Evolutionary conservation across 1,284 basidiomycete species (phyloP), one percentile per base, ranked within the genome.

Genomic region (Pterulicium gracile): DNA sequence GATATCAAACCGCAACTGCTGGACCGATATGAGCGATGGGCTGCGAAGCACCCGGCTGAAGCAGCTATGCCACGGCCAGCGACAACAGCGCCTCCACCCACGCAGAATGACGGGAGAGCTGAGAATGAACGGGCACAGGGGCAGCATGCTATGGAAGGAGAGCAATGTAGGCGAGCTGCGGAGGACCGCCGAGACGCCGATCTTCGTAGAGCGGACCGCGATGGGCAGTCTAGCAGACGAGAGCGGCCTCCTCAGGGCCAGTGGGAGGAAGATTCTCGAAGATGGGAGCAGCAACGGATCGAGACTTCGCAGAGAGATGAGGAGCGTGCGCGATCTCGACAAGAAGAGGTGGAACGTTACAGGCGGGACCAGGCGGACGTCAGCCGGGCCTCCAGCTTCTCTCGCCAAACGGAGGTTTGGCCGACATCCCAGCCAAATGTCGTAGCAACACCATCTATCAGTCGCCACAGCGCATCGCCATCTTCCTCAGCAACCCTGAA

Each of bases 1-100:
- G 63, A 69, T 24, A 61, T 79, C 40, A 79, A 79, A 48, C 68
- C 68, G 12, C 54, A 59, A 10, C 65, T 79, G 14, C 66, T 76
- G 27, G 67, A 75, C 40, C 67, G 73, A n/a, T 69, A 70, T 47
- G 71, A 75, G 45, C 61, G 62, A 40, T 79, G 75, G 75, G 54
- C 56, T 4, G 52, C 55, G 13, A 59, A 63, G 42, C 58, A 70
- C 47, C 59, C 61, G 2, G 47, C 58, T 21, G 51, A 23, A 21
- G 23, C 42, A 4, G 17, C 12, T 22, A 19, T 21, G 15, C 15
- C 42, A n/a, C 42, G 20, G 17, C 42, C 10, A 20, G 14, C 10
- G 14, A 17, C 18, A 43, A 17, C 42, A 24, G 20, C 39, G 18
- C 39, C 13, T n/a, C 7, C 7, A 7, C 39, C 39, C n/a, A 41